These are phyloP conservation scores for Elongisporangium undulatum DNA, from an alignment of 352 stramenopile genomes.

Conservation along the genomic window DNA sequence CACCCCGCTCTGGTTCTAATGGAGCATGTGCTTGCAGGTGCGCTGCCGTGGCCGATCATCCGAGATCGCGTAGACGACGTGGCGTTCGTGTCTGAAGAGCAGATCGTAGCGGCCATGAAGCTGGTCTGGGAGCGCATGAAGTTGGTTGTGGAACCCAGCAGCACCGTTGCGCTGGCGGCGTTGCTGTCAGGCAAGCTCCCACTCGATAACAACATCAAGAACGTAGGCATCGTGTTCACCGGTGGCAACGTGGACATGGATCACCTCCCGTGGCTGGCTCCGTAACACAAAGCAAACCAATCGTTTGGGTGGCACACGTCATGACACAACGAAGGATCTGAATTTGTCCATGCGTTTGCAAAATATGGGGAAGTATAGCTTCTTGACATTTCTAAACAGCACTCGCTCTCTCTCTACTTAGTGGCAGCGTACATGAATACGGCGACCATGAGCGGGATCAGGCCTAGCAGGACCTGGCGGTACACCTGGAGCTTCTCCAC, in stretches of 20 bases:
- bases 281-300: too few relatives aligned
- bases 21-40: background rate
- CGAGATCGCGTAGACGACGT: constrained; percentile 88
- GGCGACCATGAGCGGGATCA: constrained; percentile 52
- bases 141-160: constrained; percentile 68
- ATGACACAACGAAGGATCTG: too few relatives aligned
- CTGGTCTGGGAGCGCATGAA: constrained; percentile 91
- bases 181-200: constrained; percentile 48
- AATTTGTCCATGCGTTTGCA: too few relatives aligned
- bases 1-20: background rate
- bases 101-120: constrained; percentile 79
- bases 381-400: constrained; percentile 1
- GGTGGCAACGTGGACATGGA: constrained; percentile 68
- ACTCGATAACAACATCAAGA: constrained; percentile 14
- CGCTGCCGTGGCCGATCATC: constrained; percentile 67
- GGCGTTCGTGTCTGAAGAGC: constrained; percentile 75
- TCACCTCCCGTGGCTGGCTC: constrained; percentile 35
- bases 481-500: constrained; percentile 58
- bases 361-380: background rate
- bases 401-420: constrained; percentile 34
- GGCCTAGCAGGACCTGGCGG: constrained; percentile 41
- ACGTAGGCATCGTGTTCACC: constrained; percentile 58
- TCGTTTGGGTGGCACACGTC: too few relatives aligned
- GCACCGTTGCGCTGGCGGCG: constrained; percentile 42
- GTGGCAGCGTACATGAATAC: constrained; percentile 46